Percentiles rank a stretch among this genome's conserved stretches.
Evolutionary conservation across 2,329 filamentous ascomycete genomes (phyloP).

Genomic region (Alternaria postmessia): DNA sequence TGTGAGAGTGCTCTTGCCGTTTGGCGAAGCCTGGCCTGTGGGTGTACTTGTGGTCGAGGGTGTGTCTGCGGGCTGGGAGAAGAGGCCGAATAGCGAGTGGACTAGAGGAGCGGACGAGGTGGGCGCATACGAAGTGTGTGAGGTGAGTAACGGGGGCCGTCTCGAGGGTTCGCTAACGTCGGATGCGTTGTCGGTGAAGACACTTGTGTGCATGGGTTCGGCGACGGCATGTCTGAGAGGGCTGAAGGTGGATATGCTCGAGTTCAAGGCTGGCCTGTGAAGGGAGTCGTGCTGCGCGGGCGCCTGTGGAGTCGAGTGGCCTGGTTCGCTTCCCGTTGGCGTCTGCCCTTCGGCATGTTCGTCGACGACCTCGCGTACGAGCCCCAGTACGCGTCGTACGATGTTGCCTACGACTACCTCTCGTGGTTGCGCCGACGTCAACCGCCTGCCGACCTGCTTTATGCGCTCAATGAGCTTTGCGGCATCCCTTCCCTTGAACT

Average conservation of each 20-base stretch:
- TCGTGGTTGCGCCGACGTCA: conserved; percentile 84
- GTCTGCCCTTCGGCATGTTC: conserved; percentile 76
- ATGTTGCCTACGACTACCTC: conserved; percentile 96
- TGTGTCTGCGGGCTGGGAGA: conserved; percentile 71
- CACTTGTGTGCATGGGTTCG: conserved; percentile 43
- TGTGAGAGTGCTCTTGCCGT: conserved; percentile 51
- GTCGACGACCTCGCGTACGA: conserved; percentile 90
- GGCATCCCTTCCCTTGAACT: conserved; percentile 79
- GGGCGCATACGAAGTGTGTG: conserved; percentile 69
- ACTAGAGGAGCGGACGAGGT: conserved; percentile 61
- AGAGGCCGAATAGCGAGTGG: conserved; percentile 87
- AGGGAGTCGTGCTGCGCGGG: conserved; percentile 48
- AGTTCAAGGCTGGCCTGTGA: conserved; percentile 48
- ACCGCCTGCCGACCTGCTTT: conserved; percentile 76
- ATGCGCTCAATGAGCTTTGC: conserved; percentile 81
- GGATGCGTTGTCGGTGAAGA: conserved; percentile 42
- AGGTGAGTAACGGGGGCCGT: conserved; percentile 69
- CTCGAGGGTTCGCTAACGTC: conserved; percentile 48
- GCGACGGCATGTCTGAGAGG: conserved; percentile 55
- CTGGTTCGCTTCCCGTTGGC: conserved; percentile 64
- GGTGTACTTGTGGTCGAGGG: conserved; percentile 59
- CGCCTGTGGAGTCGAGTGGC: conserved; percentile 56
- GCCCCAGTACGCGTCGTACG: conserved; percentile 84
- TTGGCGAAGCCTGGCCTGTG: conserved; percentile 60
- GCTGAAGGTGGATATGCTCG: conserved; percentile 57